Base-by-base conservation (phyloP, 2,329 filamentous ascomycete genomes). In the Emericellopsis atlantica region DNA sequence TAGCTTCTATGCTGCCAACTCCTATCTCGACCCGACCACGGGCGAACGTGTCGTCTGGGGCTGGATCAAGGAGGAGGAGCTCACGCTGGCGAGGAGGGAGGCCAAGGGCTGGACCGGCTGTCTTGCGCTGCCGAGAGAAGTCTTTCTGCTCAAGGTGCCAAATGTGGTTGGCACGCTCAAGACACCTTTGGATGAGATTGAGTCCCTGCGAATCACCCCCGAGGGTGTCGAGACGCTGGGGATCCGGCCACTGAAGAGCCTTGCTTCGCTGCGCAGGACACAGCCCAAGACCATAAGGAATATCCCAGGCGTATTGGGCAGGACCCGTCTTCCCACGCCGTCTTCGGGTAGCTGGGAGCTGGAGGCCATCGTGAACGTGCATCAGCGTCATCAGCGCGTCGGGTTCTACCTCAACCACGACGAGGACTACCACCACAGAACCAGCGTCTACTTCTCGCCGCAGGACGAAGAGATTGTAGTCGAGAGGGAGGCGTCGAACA, bases 1-100 rank as follows among this genome's bases (percentile, higher is more conserved):
- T 3, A 59, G 58, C 21, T 51, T 65, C 12, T 72, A 73, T 40
- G 70, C 69, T 0, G 64, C 65, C 4, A 70, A 67, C 41, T 64
- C 66, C 0, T 72, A 70, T 46, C 59, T 56, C 45, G 66, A 73
- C 36, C 64, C 67, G 0, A 47, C 58, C 4, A 60, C 64, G 0
- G 49, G 55, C 0, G 55, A 56, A 33, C 56, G 61, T 10, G 56
- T 72, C 5, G 56, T 66, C 1, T 70, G 61, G 51, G 67, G 67
- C 4, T 73, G 70, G 69, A 55, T 74, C 31, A 64, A 60, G 2
- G 69, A 74, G 46, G 69, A 74, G 11, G 66, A 70, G 40, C 46
- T 72, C 4, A 59, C 66, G 1, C 55, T 69, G 42, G 46, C 53
- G 3, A 46, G 62, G 12, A 61, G 66, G 4, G 56, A 65, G 42